These are phyloP conservation scores for Scedosporium minutisporum DNA, from an alignment of 2,329 filamentous ascomycete genomes.

Conservation along the genomic window DNA sequence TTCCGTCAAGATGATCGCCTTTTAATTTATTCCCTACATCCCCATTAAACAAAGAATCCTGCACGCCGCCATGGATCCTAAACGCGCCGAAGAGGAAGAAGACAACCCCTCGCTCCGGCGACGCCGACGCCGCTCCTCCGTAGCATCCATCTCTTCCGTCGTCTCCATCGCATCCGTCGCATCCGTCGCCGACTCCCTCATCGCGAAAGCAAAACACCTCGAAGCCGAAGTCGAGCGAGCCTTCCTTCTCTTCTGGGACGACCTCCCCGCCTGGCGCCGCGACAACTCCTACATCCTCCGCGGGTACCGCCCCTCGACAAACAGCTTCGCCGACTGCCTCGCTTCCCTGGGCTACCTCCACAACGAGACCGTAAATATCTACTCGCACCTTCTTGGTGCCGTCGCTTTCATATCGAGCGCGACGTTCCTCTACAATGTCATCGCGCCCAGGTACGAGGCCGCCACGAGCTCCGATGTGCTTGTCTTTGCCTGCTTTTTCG, in stretches of 20 bases:
- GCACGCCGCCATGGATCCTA: neutral
- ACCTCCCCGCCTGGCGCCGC: conserved; percentile 48
- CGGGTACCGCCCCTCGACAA: conserved; percentile 43
- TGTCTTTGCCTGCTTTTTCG: conserved; percentile 71
- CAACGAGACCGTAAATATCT: conserved; percentile 56
- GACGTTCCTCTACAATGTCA: conserved; percentile 41
- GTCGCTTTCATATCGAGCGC: conserved; percentile 44
- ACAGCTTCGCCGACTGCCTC: conserved; percentile 36
- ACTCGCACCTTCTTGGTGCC: conserved; percentile 57
- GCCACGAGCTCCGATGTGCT: conserved; percentile 55
- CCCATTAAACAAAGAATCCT: neutral
- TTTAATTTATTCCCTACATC: neutral
- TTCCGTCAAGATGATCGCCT: neutral
- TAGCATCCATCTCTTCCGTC: conserved; percentile 15
- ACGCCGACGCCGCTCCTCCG: conserved; percentile 1
- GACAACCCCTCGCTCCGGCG: conserved; percentile 3
- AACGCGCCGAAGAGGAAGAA: neutral
- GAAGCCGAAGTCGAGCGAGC: conserved; percentile 30
- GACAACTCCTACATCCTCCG: conserved; percentile 47
- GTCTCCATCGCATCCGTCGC: conserved; percentile 17
- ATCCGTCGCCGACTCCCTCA: conserved; percentile 13
- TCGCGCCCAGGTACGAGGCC: conserved; percentile 56
- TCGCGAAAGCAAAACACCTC: conserved; percentile 16
- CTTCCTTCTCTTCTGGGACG: conserved; percentile 45
- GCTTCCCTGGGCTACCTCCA: conserved; percentile 43